Conservation (phyloP, 164 flowering plant species). For the Vitis labrusca region DNA sequence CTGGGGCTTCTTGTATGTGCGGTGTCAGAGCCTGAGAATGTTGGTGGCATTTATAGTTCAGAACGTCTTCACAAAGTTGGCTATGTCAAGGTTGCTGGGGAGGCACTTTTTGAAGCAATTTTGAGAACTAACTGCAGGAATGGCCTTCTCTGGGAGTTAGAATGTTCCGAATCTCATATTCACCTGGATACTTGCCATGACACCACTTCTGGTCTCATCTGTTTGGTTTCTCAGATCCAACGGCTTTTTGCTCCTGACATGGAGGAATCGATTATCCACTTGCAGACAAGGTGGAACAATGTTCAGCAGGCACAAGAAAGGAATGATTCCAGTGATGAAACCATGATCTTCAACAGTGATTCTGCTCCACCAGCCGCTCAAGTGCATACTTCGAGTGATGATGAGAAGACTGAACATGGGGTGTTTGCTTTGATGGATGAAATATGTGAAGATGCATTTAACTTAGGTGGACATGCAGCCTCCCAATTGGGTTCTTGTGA, state of each 20-base stretch:
- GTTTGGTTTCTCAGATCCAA: slow-evolving; percentile 78
- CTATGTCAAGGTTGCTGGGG: slow-evolving; percentile 88
- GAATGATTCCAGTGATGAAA: slow-evolving; percentile 21
- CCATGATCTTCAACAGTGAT: slow-evolving; percentile 12
- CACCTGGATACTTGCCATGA: slow-evolving; percentile 79
- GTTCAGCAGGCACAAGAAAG: slow-evolving; percentile 47
- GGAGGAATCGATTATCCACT: slow-evolving; percentile 78
- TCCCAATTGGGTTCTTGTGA: slow-evolving; percentile 27
- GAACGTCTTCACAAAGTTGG: slow-evolving; percentile 62
- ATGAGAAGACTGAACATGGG: slow-evolving; percentile 16
- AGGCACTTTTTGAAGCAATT: slow-evolving; percentile 68
- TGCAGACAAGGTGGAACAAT: slow-evolving; percentile 84
- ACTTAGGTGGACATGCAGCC: slow-evolving; percentile 24
- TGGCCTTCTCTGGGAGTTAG: slow-evolving; percentile 78
- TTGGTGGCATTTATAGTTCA: slow-evolving; percentile 42
- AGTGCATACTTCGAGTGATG: slow-evolving; percentile 16
- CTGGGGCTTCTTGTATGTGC: slow-evolving; percentile 77
- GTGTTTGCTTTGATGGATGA: slow-evolving; percentile 73
- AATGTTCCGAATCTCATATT: slow-evolving; percentile 67
- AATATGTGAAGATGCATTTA: slow-evolving; percentile 86
- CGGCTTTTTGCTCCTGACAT: slow-evolving; percentile 87
- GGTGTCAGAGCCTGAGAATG: slow-evolving; percentile 28
- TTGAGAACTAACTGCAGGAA: slow-evolving; percentile 55
- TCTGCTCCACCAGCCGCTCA: slow-evolving; percentile 28
- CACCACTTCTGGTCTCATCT: slow-evolving; percentile 64